Evolutionary conservation across 2,329 filamentous ascomycete genomes (phyloP).

Genomic region (Periconia macrospinosa): DNA sequence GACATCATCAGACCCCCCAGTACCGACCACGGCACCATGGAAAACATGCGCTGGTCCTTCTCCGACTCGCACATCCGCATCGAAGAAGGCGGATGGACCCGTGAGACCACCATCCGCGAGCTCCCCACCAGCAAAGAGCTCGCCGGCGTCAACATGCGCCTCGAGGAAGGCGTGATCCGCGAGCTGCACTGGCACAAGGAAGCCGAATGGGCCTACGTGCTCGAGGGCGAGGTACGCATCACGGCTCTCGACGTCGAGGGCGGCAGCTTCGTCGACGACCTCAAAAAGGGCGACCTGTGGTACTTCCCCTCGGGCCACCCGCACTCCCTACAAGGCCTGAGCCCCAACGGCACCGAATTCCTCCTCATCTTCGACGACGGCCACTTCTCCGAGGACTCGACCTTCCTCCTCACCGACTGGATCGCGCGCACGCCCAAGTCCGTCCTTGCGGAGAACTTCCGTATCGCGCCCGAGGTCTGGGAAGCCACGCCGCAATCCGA

Average conservation of each 20-base stretch:
- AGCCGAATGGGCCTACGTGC: conserved; percentile 76
- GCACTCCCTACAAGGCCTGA: conserved; percentile 74
- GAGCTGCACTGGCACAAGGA: conserved; percentile 83
- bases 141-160: conserved; percentile 77
- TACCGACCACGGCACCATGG: conserved; percentile 71
- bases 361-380: conserved; percentile 65
- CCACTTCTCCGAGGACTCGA: conserved; percentile 65
- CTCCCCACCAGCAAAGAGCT: conserved; percentile 69
- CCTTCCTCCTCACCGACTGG: conserved; percentile 75
- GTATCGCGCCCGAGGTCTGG: conserved; percentile 71
- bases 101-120: conserved; percentile 70
- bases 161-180: conserved; percentile 71
- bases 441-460: conserved; percentile 75
- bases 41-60: conserved; percentile 70
- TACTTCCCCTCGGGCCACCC: conserved; percentile 79
- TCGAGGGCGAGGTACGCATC: conserved; percentile 70
- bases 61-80: conserved; percentile 52
- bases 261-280: conserved; percentile 74
- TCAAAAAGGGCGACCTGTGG: conserved; percentile 77
- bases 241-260: conserved; percentile 76
- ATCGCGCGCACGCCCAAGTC: conserved; percentile 72
- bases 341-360: conserved; percentile 67
- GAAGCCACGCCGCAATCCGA: conserved; percentile 65
- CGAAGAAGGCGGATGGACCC: conserved; percentile 75
- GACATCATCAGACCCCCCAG: conserved; percentile 72